Base-by-base conservation (phyloP, 257 asterid genomes). In the Fraxinus cuspidata region DNA sequence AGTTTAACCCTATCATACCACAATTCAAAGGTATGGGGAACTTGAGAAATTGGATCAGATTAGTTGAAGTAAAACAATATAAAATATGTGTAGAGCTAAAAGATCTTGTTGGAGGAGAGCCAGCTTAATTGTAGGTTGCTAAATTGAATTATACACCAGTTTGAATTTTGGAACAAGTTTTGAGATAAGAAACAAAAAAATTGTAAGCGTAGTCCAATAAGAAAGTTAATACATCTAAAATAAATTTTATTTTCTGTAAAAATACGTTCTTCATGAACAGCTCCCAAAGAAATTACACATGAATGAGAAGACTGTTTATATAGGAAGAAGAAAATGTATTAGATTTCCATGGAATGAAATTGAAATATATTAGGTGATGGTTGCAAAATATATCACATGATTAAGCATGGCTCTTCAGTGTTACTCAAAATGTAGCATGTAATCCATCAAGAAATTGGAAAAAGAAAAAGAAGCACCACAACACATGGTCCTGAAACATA, bases 401-500 rank as follows among this genome's bases (percentile, higher is more conserved):
- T 25, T 19, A 32, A 37, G 44, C 23, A 68, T 11, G 40, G n/a
- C 4, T 18, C 42, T 77, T 64, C 58, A 27, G 34, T 28, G 66
- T 66, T 63, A 44, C 77, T 72, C 19, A 5, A 40, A 42, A 51
- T 58, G 58, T 23, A 75, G 72, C 4, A 69, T 18, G 27, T 10
- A 32, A 37, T 70, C 38, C 28, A 49, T 71, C 42, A 18, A 69
- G 32, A 60, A 68, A 11, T 51, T 58, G 21, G 49, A 74, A 71
- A 77, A 80, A 38, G 70, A 71, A 84, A 37, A 75, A 38, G 75
- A 27, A 74, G 74, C 65, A 70, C 15, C 42, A 7, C 42, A 19
- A 34, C 3, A 37, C 42, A 40, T 25, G 60, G 21, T 60, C 19
- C 16, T 1, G 18, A 63, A 63, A 32, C 77, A 75, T 38, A 38